Evolutionary conservation across 768 basidiomycete species (phyloP), one percentile per base, ranked within the genome.

Genomic region (Cystobasidiopsis lactophilus): DNA sequence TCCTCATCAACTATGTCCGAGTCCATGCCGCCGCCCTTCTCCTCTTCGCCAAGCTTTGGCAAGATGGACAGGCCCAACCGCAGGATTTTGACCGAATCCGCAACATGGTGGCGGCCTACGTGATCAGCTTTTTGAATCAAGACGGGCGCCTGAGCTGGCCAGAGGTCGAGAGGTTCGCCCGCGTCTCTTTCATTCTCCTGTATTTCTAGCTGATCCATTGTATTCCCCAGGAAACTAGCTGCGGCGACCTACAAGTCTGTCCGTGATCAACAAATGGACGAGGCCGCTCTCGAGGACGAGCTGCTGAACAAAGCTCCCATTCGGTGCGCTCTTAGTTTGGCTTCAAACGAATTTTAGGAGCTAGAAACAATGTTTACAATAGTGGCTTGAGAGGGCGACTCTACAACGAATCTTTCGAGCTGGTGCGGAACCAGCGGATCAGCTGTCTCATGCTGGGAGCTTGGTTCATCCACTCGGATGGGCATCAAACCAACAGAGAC

Each of bases 1-100:
- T 35, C 9, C 33, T 35, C 16, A 7, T 35, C 33, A 35, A 38
- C 19, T 10, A 75, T 63, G 77, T 74, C 23, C 52, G 44, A 57
- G 78, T 85, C 3, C 86, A 93, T 65, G 70, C 73, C 10, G 69
- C 86, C n/a, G 80, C 81, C 4, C 77, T 79, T 3, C 75, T 75
- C 43, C 88, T 89, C 70, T 89, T 89, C 67, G 68, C 85, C n/a
- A 75, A 83, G 54, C 85, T 91, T 77, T 91, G 84, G 85, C 75
- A 73, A 59, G 86, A 91, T 64, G 82, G 81, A 60, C 78, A 79
- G 13, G 81, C 86, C 1, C 77, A 79, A 3, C 62, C 66, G 13
- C 77, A 71, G 19, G 86, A 91, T 66, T 85, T 86, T 58, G 71
- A 73, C 33, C 77, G 88, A 10, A 77, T 91, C 10, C 74, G 75